Conservation (phyloP, 371 early-diverging fungal species). For the Mycotypha africana region DNA sequence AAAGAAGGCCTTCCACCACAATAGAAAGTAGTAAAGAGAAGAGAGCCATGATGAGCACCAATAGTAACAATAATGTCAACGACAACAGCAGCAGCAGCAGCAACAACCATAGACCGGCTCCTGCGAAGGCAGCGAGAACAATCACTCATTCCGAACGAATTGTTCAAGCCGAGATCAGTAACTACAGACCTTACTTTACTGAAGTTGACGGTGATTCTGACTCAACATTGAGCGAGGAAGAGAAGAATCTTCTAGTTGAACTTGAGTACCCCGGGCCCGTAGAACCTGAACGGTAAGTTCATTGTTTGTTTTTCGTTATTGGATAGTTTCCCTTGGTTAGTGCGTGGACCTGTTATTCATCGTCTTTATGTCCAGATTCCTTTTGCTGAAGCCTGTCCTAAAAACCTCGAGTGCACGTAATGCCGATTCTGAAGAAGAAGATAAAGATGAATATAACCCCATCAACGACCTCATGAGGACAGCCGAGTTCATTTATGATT, state of each 20-base stretch:
- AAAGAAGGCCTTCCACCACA: constrained; percentile 12
- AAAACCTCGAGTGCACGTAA: constrained; percentile 16
- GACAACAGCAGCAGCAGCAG: too few relatives aligned
- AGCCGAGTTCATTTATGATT: constrained; percentile 56
- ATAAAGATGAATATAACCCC: constrained; percentile 78
- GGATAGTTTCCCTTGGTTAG: too few relatives aligned
- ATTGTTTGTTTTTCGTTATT: neutral
- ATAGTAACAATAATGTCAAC: too few relatives aligned
- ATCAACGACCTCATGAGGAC: constrained; percentile 72
- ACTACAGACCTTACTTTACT: constrained; percentile 37
- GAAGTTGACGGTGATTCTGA: constrained; percentile 16
- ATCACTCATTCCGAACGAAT: constrained; percentile 51
- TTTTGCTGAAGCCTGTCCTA: constrained; percentile 33
- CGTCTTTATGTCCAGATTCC: constrained; percentile 29
- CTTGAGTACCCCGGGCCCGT: constrained; percentile 23
- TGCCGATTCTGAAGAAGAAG: constrained; percentile 39
- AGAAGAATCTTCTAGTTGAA: constrained; percentile 10
- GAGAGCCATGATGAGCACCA: constrained; percentile 3
- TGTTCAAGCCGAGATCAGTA: constrained; percentile 32
- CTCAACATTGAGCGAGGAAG: neutral
- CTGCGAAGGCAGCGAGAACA: constrained; percentile 11
- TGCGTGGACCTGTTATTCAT: too few relatives aligned
- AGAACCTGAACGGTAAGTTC: constrained; percentile 21
- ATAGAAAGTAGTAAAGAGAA: constrained; percentile 13
- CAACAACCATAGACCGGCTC: too few relatives aligned